A percentile compares a stretch with the other conserved stretches of the same genome.
These are phyloP conservation scores for Penicillium fimorum DNA, from an alignment of 495 filamentous ascomycete genomes.

Conservation along the genomic window DNA sequence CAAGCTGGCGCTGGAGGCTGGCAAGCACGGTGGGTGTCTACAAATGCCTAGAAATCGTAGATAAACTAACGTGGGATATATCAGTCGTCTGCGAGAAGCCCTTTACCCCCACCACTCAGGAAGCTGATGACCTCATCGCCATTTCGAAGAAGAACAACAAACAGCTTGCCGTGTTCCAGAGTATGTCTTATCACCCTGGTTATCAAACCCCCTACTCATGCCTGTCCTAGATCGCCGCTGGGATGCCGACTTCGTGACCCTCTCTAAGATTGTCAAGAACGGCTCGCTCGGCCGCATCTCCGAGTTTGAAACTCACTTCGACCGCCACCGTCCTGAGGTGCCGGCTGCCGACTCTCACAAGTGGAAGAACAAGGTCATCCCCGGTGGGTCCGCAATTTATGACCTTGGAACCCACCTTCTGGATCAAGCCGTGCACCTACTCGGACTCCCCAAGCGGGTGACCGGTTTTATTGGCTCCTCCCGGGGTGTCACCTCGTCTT, in stretches of 20 bases:
- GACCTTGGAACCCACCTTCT: slow-evolving; percentile 84
- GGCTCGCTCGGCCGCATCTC: slow-evolving; percentile 62
- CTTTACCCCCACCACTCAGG: slow-evolving; percentile 68
- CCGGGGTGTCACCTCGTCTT: slow-evolving; percentile 51
- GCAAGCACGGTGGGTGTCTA: slow-evolving; percentile 62
- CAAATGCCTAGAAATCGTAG: background rate
- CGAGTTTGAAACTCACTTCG: slow-evolving; percentile 83
- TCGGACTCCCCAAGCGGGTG: slow-evolving; percentile 70
- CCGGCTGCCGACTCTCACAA: slow-evolving; percentile 45
- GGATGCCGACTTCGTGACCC: slow-evolving; percentile 81
- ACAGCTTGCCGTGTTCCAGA: slow-evolving; percentile 81
- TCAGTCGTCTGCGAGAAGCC: slow-evolving; percentile 82
- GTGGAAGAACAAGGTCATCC: slow-evolving; percentile 71
- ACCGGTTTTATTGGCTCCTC: slow-evolving; percentile 69
- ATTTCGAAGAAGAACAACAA: slow-evolving; percentile 61
- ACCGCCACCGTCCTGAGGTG: slow-evolving; percentile 65
- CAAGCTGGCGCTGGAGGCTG: slow-evolving; percentile 64
- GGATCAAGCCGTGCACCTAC: slow-evolving; percentile 75
- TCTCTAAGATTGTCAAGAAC: slow-evolving; percentile 59
- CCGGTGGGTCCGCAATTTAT: slow-evolving; percentile 72
- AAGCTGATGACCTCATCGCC: slow-evolving; percentile 68
- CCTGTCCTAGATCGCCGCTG: slow-evolving; percentile 62
- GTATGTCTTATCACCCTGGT: slow-evolving; percentile 28
- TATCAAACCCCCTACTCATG: background rate
- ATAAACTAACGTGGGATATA: slow-evolving; percentile 14